phyloP scores from a whole-genome alignment of 1,284 basidiomycete species.

The Trichosporon sp. region DNA sequence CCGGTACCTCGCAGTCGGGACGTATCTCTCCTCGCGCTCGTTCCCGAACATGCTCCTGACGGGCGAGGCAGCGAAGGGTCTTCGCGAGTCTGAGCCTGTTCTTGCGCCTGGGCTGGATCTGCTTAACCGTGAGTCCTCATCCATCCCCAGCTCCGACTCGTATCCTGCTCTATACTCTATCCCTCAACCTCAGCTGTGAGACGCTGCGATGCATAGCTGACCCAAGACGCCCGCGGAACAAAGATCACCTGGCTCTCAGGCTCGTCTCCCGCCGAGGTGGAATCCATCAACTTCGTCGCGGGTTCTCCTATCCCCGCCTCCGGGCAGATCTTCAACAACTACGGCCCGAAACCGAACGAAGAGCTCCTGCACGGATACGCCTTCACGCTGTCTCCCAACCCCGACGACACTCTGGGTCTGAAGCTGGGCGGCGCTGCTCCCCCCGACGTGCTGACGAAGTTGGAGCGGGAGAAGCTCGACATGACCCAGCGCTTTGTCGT shows the following conservation, averaged over 20 bases:
- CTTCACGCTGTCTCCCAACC: constrained; percentile 73
- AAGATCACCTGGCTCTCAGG: constrained; percentile 77
- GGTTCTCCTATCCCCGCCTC: constrained; percentile 55
- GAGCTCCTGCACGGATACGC: constrained; percentile 86
- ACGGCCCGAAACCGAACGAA: constrained; percentile 67
- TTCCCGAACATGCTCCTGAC: constrained; percentile 77
- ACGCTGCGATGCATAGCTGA: neutral
- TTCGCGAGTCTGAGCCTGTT: constrained; percentile 66
- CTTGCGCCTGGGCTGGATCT: constrained; percentile 82
- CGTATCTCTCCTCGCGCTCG: constrained; percentile 79
- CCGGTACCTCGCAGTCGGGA: constrained; percentile 68
- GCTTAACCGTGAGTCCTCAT: constrained; percentile 66
- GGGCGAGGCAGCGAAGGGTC: constrained; percentile 24
- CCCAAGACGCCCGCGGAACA: constrained; percentile 61
- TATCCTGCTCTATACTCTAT: neutral
- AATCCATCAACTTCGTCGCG: constrained; percentile 40
- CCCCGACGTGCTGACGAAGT: constrained; percentile 29
- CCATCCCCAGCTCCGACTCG: neutral
- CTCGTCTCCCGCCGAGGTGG: constrained; percentile 29
- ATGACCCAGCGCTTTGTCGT: constrained; percentile 64
- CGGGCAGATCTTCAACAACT: constrained; percentile 80
- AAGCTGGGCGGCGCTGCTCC: constrained; percentile 64
- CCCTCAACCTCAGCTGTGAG: neutral
- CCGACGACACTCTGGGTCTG: constrained; percentile 79
- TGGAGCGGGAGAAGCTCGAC: constrained; percentile 33